Base-by-base conservation (phyloP, 2,329 filamentous ascomycete species). In the Ascocoryne sarcoides region DNA sequence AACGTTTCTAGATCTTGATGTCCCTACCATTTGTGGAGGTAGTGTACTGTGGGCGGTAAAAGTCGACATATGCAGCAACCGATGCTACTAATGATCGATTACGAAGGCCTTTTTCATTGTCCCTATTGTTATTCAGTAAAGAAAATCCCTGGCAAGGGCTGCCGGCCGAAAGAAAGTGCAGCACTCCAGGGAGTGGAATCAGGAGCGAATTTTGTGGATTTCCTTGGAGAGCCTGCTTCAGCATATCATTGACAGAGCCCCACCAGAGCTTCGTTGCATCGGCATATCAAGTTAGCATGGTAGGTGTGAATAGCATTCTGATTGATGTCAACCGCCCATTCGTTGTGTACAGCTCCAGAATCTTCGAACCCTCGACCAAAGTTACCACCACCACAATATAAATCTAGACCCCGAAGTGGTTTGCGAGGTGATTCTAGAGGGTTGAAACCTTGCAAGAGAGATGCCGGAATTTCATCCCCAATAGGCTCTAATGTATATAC, bases 71-170 rank as follows among this genome's bases (percentile, higher is more conserved):
- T 0, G 84, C 77, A 0, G 79, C 79, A 28, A 90, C 85, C 0
- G 83, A 83, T 0, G 83, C 84, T 0, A 92, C 73, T 20, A 92
- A 73, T 0, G 84, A 89, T 23, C 82, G 82, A 54, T 92, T 87
- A 43, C 76, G 75, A 4, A 77, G 61, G 7, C 83, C 80, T 3
- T 64, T 39, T 0, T 65, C 55, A 2, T 71, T 79, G 0, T 67
- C 63, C 51, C 70, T 77, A 50, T 79, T 60, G 0, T 50, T 50
- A 4, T 89, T 89, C 1, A 85, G 59, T 0, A 49, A 39, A 0
- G 83, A 88, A 52, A 87, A 92, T 0, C 82, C 85, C 12, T 81
- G 83, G 49, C 86, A 93, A 0, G 86, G 86, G 37, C 76, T 84
- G 0, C 86, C 86, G 1, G 75, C 85, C 1, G 73, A 74, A 7